Evolutionary conservation across 352 stramenopile genomes (phyloP).

Genomic region (Pythium volutum): DNA sequence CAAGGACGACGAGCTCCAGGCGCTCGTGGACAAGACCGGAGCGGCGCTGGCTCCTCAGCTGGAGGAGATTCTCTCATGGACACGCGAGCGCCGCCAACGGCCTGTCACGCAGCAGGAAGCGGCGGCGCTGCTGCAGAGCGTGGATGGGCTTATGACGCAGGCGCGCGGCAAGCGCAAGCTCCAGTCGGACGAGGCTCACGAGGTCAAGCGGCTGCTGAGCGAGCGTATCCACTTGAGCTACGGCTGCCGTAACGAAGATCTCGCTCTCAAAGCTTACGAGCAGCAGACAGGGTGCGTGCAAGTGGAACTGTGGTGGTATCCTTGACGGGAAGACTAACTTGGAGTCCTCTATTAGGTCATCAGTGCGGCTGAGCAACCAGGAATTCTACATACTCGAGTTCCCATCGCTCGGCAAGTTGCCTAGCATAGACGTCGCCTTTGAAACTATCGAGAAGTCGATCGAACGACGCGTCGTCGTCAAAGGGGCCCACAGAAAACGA

Average conservation of each 20-base stretch:
- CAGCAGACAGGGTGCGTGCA: constrained; percentile 41
- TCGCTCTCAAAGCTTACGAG: constrained; percentile 65
- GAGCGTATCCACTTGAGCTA: constrained; percentile 67
- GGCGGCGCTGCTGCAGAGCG: constrained; percentile 34
- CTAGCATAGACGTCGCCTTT: neutral
- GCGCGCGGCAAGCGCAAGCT: constrained; percentile 47
- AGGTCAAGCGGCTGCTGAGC: constrained; percentile 39
- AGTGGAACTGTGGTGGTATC: neutral
- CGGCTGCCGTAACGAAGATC: constrained; percentile 61
- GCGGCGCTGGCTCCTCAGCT: constrained; percentile 34
- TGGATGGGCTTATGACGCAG: constrained; percentile 40
- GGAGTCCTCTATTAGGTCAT: constrained; percentile 13
- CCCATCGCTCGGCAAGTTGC: constrained; percentile 23
- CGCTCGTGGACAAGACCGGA: constrained; percentile 52
- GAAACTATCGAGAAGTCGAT: constrained; percentile 23
- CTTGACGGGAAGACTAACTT: neutral
- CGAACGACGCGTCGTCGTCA: neutral
- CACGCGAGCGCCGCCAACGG: constrained; percentile 23
- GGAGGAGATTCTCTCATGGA: constrained; percentile 48
- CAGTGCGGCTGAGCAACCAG: constrained; percentile 64
- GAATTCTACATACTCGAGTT: constrained; percentile 68
- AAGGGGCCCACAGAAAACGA: neutral
- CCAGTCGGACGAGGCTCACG: constrained; percentile 31
- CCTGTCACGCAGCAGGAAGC: constrained; percentile 31
- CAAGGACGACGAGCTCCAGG: constrained; percentile 54